Evolutionary conservation across 2,329 filamentous ascomycete genomes (phyloP).

Genomic region (Conoideocrella luteorostrata): DNA sequence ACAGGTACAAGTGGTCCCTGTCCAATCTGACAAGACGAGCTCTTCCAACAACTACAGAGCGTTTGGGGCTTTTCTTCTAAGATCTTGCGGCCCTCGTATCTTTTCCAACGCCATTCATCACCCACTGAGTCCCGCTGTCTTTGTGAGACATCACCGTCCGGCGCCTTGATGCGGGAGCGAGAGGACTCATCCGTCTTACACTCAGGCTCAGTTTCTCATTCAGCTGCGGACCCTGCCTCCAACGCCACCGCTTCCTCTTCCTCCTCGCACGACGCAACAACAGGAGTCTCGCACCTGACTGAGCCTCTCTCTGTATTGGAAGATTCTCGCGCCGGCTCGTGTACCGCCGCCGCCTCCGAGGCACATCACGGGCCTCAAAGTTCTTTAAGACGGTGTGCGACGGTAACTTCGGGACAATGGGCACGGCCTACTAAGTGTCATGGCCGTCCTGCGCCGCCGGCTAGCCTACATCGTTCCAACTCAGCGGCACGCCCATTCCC

Average conservation of each 20-base stretch:
- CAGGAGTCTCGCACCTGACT: background rate
- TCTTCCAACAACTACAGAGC: too few species aligned
- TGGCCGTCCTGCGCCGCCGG: conserved; percentile 11
- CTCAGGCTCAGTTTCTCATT: background rate
- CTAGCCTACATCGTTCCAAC: background rate
- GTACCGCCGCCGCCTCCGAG: conserved; percentile 4
- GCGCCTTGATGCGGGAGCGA: conserved; percentile 26
- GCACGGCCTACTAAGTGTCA: conserved; percentile 9
- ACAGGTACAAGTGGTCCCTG: too few species aligned
- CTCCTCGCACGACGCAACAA: background rate
- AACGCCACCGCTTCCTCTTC: conserved; percentile 11
- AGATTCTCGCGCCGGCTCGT: conserved; percentile 3
- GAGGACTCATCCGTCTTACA: conserved; percentile 5
- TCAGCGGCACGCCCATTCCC: background rate
- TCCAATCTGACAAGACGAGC: too few species aligned
- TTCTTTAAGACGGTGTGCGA: conserved; percentile 11
- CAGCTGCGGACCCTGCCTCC: conserved; percentile 3
- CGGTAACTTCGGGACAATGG: conserved; percentile 11
- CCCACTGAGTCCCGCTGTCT: background rate
- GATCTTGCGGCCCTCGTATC: background rate
- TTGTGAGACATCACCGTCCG: conserved; percentile 11
- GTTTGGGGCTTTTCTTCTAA: too few species aligned
- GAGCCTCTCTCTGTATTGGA: background rate
- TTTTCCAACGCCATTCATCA: background rate
- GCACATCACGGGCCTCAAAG: conserved; percentile 5